Evolutionary conservation across 208 protist genomes (phyloP).

Genomic region (Tritrichomonas foetus): DNA sequence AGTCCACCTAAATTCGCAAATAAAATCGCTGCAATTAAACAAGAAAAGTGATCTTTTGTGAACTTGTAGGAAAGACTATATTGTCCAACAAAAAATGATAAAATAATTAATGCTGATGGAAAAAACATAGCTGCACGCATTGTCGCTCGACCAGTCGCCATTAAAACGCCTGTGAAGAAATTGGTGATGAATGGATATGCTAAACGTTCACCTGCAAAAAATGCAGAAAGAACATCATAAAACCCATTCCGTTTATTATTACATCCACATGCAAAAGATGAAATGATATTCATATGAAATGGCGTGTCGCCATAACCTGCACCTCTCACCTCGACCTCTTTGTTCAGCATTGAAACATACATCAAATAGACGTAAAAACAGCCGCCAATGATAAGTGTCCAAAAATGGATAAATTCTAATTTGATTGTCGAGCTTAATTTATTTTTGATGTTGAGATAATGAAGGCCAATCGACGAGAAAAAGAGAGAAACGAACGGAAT

Average conservation of each 20-base stretch:
- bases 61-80: not conserved
- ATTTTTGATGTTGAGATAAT: not conserved
- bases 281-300: constrained; percentile 13
- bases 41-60: not conserved
- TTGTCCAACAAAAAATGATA: not conserved
- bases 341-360: not conserved
- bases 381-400: not conserved
- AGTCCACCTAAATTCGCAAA: not conserved
- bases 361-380: not conserved
- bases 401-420: not conserved
- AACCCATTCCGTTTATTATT: not conserved
- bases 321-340: not conserved
- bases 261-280: not conserved
- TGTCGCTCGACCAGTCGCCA: not conserved
- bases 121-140: not conserved
- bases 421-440: not conserved
- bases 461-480: too few relatives aligned
- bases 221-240: not conserved
- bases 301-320: not conserved
- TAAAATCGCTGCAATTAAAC: not conserved
- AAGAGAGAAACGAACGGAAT: not conserved
- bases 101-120: not conserved
- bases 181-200: constrained; percentile 5
- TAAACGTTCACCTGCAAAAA: not conserved
- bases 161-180: not conserved